Conservation (phyloP, 2,329 filamentous ascomycete genomes). For the Aspergillus fumigatiaffinis region DNA sequence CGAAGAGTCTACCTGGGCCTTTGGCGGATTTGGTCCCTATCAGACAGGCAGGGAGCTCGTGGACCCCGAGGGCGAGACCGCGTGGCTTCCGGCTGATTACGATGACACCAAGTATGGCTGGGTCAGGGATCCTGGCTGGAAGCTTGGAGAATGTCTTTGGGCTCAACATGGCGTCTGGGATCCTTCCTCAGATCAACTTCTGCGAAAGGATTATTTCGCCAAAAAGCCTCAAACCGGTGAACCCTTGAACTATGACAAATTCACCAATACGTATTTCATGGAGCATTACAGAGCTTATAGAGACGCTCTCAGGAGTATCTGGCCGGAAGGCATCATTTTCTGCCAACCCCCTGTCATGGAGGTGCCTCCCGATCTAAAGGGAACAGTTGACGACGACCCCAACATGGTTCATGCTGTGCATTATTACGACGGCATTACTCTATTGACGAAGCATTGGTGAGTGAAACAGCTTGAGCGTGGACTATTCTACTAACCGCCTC, state of each 20-base stretch:
- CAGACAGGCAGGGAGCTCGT: slow-evolving; percentile 79
- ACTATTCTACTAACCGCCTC: slow-evolving; percentile 12
- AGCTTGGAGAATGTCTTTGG: slow-evolving; percentile 92
- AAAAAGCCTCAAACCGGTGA: slow-evolving; percentile 72
- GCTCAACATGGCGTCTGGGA: slow-evolving; percentile 97
- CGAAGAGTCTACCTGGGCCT: slow-evolving; percentile 88
- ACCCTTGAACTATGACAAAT: slow-evolving; percentile 73
- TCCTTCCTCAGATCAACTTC: slow-evolving; percentile 66
- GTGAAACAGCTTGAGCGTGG: slow-evolving; percentile 12
- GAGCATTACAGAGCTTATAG: slow-evolving; percentile 74
- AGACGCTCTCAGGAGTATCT: slow-evolving; percentile 68
- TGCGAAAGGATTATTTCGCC: slow-evolving; percentile 84
- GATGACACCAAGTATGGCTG: slow-evolving; percentile 87
- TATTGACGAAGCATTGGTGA: slow-evolving; percentile 94
- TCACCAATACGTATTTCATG: slow-evolving; percentile 91
- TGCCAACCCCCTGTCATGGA: slow-evolving; percentile 91
- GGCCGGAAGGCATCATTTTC: slow-evolving; percentile 79
- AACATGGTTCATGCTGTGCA: slow-evolving; percentile 91
- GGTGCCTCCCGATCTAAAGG: slow-evolving; percentile 83
- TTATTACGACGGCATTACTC: slow-evolving; percentile 93
- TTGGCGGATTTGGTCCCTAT: slow-evolving; percentile 87
- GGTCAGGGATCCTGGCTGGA: slow-evolving; percentile 84
- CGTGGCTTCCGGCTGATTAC: slow-evolving; percentile 79
- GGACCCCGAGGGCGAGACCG: slow-evolving; percentile 79
- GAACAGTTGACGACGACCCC: slow-evolving; percentile 80